Percentiles rank a stretch among this genome's conserved stretches.
Evolutionary conservation across 2,329 filamentous ascomycete species (phyloP).

Genomic region (Neopestalotiopsis clavispora): DNA sequence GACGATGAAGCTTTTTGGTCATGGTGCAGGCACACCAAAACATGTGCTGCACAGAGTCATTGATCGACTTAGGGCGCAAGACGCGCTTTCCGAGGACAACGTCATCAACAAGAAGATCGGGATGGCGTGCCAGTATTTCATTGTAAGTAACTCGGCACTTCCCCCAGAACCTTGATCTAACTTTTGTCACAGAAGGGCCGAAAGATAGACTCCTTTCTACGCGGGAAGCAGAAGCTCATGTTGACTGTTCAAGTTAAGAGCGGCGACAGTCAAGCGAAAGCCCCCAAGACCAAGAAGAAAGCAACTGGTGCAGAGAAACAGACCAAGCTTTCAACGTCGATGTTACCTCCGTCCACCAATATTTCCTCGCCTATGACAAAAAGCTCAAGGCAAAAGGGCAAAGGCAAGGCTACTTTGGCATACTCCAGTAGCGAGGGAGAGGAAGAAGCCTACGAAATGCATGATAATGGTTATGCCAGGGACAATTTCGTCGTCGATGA

Average conservation of each 20-base stretch:
- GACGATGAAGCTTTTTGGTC: conserved; percentile 66
- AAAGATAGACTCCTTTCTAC: conserved; percentile 47
- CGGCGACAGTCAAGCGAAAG: conserved; percentile 36
- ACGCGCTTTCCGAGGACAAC: conserved; percentile 75
- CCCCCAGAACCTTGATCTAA: too few relatives aligned
- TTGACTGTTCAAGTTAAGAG: conserved; percentile 44
- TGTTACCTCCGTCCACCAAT: conserved; percentile 46
- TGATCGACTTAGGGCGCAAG: conserved; percentile 73
- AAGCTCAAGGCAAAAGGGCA: conserved; percentile 40
- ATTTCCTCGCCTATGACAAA: conserved; percentile 57
- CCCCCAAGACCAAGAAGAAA: conserved; percentile 33
- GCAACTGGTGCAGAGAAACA: conserved; percentile 42
- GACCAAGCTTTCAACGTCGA: conserved; percentile 26
- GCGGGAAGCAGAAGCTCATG: conserved; percentile 48
- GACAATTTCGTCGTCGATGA: conserved; percentile 45
- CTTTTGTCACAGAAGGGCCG: conserved; percentile 41
- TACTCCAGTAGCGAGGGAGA: conserved; percentile 44
- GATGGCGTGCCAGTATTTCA: conserved; percentile 78
- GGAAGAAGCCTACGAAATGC: conserved; percentile 37
- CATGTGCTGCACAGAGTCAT: conserved; percentile 86
- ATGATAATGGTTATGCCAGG: conserved; percentile 49
- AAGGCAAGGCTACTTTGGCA: conserved; percentile 31
- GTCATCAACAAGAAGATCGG: conserved; percentile 62
- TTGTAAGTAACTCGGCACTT: conserved; percentile 50
- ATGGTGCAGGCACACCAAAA: conserved; percentile 72